A percentile compares a stretch with the other conserved stretches of the same genome.
These are phyloP conservation scores for Nicotiana tomentosiformis DNA, from an alignment of 257 asterid species.

Conservation along the genomic window DNA sequence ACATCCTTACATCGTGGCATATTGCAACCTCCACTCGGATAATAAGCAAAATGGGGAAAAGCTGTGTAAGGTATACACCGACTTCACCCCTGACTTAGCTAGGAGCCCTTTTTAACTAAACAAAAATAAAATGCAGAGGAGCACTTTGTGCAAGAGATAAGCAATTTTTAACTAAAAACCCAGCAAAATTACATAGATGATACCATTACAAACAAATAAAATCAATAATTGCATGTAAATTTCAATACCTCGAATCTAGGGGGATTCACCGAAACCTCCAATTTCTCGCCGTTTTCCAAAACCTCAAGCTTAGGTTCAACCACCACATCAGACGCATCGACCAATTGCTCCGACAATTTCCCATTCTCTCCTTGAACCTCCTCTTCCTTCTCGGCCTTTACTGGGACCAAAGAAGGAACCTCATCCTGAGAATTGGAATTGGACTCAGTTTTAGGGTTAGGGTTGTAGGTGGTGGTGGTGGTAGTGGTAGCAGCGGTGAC, in stretches of 20 bases:
- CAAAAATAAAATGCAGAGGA: not conserved
- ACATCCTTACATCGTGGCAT: not conserved
- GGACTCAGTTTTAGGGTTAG: conserved; percentile 19
- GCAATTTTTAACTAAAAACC: not conserved
- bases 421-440: conserved; percentile 15
- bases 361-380: not conserved
- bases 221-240: not conserved
- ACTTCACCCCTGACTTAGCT: not conserved
- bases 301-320: conserved; percentile 5
- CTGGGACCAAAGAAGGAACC: conserved; percentile 14
- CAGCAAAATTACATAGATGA: not conserved
- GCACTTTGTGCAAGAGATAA: not conserved
- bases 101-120: not conserved
- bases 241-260: not conserved
- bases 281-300: not conserved
- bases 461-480: conserved; percentile 31
- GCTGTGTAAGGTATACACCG: not conserved
- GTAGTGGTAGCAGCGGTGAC: not conserved
- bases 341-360: conserved; percentile 1
- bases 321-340: not conserved
- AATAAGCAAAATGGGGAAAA: not conserved
- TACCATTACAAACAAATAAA: not conserved
- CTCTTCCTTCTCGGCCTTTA: not conserved
- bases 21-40: not conserved
- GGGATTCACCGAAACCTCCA: conserved; percentile 17